A percentile compares a stretch with the other conserved stretches of the same genome.
phyloP scores from a whole-genome alignment of 179 eudicot species.

The Silene vulgaris region DNA sequence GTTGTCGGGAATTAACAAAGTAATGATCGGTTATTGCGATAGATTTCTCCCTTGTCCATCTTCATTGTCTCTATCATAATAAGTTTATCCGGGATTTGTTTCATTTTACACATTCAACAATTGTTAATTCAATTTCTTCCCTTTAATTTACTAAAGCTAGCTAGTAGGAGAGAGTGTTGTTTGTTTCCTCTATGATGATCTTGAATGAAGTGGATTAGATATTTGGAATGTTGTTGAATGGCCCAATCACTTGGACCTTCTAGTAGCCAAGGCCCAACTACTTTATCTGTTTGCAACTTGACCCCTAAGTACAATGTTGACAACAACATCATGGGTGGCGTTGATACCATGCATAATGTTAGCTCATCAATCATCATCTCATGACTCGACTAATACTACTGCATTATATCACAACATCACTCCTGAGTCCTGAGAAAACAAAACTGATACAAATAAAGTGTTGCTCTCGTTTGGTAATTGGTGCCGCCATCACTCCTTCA shows the following conservation, averaged over 20 bases:
- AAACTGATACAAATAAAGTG: no score
- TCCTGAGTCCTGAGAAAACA: no score
- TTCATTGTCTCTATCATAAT: conserved; percentile 28
- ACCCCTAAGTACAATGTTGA: no score
- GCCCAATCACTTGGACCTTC: not conserved
- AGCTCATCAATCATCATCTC: conserved; percentile 13
- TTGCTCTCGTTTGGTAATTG: no score
- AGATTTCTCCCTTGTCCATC: conserved; percentile 19
- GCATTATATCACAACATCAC: not conserved
- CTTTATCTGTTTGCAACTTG: no score
- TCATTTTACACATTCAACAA: no score
- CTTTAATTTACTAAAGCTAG: no score
- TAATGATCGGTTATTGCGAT: conserved; percentile 17
- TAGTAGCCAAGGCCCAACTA: not conserved
- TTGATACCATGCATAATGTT: not conserved
- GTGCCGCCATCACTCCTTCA: no score
- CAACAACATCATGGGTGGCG: not conserved
- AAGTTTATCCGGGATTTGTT: not conserved
- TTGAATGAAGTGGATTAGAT: no score
- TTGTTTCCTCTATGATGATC: no score
- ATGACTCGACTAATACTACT: not conserved
- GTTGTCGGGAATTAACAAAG: conserved; percentile 25
- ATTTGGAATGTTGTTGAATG: not conserved
- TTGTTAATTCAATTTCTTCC: no score
- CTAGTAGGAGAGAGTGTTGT: no score